A percentile compares a stretch with the other conserved stretches of the same genome.
Evolutionary conservation across 73 alveolate species (phyloP).

Genomic region (Diophrys appendiculata): DNA sequence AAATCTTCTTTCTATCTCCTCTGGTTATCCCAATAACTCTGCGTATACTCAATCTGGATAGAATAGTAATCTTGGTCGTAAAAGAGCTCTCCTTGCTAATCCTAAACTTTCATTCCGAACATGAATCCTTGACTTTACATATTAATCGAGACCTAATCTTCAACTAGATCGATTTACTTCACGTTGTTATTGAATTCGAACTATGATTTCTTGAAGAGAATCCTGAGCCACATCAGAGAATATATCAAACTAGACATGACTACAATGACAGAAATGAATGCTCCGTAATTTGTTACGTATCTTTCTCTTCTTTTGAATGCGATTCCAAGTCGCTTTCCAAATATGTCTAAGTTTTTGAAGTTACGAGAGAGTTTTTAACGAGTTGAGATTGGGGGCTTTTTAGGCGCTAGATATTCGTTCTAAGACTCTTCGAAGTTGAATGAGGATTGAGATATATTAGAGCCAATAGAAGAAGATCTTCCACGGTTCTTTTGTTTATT

Average conservation of each 20-base stretch:
- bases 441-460: too few species aligned
- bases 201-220: background rate
- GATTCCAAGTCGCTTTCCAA: background rate
- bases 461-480: too few species aligned
- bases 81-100: background rate
- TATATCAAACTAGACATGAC: background rate
- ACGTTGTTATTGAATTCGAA: slow-evolving; percentile 1
- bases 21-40: background rate
- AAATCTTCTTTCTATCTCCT: background rate
- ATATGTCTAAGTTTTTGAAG: background rate
- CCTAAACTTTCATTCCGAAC: background rate
- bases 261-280: background rate
- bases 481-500: too few species aligned
- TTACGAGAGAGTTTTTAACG: too few species aligned
- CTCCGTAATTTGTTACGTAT: background rate
- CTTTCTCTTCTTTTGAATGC: background rate
- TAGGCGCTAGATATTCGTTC: too few species aligned
- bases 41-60: background rate
- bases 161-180: background rate
- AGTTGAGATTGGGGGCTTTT: too few species aligned
- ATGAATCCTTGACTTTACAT: background rate
- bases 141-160: background rate
- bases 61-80: background rate
- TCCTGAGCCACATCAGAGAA: background rate
- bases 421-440: too few species aligned